Percentiles rank a stretch among this genome's conserved stretches.
These are phyloP conservation scores for Chlorella vulgaris DNA, from an alignment of 139 green algal genomes.

Conservation along the genomic window DNA sequence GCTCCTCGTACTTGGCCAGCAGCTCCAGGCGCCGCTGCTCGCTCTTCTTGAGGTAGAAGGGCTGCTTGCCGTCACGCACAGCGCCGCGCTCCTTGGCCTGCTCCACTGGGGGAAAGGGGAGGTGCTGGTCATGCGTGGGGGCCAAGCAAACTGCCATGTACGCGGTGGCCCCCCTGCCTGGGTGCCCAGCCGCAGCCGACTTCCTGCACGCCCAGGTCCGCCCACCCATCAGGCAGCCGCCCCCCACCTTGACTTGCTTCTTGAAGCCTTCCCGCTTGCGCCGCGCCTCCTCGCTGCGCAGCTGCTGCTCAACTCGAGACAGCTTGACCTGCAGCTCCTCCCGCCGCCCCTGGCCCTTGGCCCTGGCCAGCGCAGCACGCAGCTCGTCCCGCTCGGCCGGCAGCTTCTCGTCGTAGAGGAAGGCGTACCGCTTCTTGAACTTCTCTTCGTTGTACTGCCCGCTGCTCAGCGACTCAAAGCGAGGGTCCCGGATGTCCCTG, in stretches of 20 bases:
- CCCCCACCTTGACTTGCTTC: conserved; percentile 59
- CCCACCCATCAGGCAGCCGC: too few relatives aligned
- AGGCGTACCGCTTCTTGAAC: conserved; percentile 80
- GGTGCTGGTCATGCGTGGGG: too few relatives aligned
- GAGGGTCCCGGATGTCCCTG: conserved; percentile 68
- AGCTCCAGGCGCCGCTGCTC: conserved; percentile 69
- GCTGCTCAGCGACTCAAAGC: conserved; percentile 73
- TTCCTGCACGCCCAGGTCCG: too few relatives aligned
- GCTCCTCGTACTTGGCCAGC: conserved; percentile 79
- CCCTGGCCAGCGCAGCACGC: conserved; percentile 59
- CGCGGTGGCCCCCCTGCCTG: too few relatives aligned
- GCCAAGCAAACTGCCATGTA: too few relatives aligned
- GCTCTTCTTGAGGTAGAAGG: conserved; percentile 77
- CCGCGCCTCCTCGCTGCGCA: conserved; percentile 56
- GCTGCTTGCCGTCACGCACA: conserved; percentile 70
- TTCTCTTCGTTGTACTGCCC: conserved; percentile 46
- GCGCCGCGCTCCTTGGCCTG: conserved; percentile 64
- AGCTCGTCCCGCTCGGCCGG: conserved; percentile 69
- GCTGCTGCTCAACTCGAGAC: conserved; percentile 55
- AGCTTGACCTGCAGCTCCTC: conserved; percentile 54
- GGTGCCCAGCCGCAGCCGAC: too few relatives aligned
- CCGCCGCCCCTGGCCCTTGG: conserved; percentile 51
- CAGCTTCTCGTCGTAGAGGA: conserved; percentile 87
- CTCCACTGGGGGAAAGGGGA: conserved; percentile 3
- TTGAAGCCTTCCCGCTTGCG: conserved; percentile 44